Evolutionary conservation across 1,284 basidiomycete genomes (phyloP).

Genomic region (Pseudozyma sp.): DNA sequence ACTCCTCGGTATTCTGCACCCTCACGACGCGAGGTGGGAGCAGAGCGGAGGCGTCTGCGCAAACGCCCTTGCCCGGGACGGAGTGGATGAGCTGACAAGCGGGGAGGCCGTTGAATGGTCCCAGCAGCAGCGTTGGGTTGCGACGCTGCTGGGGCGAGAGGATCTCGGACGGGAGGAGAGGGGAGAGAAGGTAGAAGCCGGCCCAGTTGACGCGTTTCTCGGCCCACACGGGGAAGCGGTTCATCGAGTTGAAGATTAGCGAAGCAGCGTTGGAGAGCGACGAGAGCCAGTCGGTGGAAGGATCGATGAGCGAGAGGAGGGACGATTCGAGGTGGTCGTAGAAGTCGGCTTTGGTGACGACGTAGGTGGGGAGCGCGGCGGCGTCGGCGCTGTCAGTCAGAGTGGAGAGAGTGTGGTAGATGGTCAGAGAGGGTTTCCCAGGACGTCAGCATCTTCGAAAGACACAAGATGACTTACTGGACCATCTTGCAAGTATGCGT

Average conservation of each 20-base stretch:
- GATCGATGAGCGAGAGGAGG: slow-evolving; percentile 61
- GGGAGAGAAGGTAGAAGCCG: slow-evolving; percentile 70
- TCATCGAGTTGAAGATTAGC: slow-evolving; percentile 62
- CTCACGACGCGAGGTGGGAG: slow-evolving; percentile 62
- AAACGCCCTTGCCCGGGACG: slow-evolving; percentile 68
- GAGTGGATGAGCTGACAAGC: slow-evolving; percentile 68
- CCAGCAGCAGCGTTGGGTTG: slow-evolving; percentile 65
- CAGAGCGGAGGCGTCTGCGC: slow-evolving; percentile 66
- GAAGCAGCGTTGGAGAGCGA: slow-evolving; percentile 65
- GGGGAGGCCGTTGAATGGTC: slow-evolving; percentile 70
- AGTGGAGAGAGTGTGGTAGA: neutral
- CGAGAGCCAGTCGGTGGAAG: slow-evolving; percentile 61
- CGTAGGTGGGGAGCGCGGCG: slow-evolving; percentile 79
- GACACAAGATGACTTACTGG: slow-evolving; percentile 6
- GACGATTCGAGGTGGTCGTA: slow-evolving; percentile 67
- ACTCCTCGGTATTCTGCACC: slow-evolving; percentile 67
- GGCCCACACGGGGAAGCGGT: slow-evolving; percentile 56
- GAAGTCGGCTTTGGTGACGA: slow-evolving; percentile 63
- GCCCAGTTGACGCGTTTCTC: slow-evolving; percentile 66
- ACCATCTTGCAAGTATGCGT: slow-evolving; percentile 20
- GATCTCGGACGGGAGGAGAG: slow-evolving; percentile 58
- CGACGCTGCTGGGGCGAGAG: slow-evolving; percentile 2
- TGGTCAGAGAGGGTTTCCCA: too few relatives aligned
- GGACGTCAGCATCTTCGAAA: too few relatives aligned
- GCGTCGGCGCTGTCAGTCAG: slow-evolving; percentile 68